These are phyloP conservation scores for Solanum arcanum DNA, from an alignment of 257 asterid genomes.

Conservation along the genomic window DNA sequence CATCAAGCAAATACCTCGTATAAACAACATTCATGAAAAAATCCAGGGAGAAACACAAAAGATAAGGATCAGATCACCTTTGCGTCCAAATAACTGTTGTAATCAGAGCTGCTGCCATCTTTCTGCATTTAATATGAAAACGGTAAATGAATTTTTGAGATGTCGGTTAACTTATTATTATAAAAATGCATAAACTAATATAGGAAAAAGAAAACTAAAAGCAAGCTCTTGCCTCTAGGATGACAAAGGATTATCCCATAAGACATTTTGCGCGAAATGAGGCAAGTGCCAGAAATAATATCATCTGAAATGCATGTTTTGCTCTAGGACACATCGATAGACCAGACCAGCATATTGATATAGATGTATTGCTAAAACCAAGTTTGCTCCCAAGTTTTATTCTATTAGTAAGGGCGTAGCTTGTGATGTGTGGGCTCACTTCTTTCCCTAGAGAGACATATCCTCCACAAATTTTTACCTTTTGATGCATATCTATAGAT, in stretches of 20 bases:
- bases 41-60: neutral
- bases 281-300: too few relatives aligned
- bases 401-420: too few relatives aligned
- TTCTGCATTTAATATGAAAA: slow-evolving; percentile 44
- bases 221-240: neutral
- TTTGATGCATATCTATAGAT: neutral
- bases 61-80: slow-evolving; percentile 34
- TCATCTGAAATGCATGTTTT: too few relatives aligned
- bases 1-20: neutral
- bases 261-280: too few relatives aligned
- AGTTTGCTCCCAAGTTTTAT: too few relatives aligned
- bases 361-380: too few relatives aligned
- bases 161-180: neutral
- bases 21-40: neutral
- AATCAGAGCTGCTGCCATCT: slow-evolving; percentile 72
- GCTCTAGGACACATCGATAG: too few relatives aligned
- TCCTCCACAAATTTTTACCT: neutral
- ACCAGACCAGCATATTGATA: too few relatives aligned
- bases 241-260: too few relatives aligned
- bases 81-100: slow-evolving; percentile 68
- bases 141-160: neutral
- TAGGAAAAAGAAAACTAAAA: neutral
- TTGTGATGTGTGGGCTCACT: neutral
- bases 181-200: neutral
- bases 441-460: neutral